A percentile compares a stretch with the other conserved stretches of the same genome.
Evolutionary conservation across 2,329 filamentous ascomycete genomes (phyloP).

Genomic region (Arthrobotrys iridis): DNA sequence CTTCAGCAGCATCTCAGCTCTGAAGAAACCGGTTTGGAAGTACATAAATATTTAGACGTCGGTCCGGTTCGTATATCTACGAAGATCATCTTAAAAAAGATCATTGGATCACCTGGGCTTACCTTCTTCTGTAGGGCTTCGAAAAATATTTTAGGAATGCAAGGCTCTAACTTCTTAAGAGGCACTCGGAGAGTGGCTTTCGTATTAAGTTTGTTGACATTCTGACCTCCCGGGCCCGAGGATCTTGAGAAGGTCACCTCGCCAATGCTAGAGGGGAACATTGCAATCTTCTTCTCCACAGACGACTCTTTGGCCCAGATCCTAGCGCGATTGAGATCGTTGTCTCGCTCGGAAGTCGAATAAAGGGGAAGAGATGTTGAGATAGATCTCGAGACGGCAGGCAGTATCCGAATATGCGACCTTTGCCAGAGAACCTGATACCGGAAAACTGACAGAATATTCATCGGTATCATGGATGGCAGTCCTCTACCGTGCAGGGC

Average conservation of each 20-base stretch:
- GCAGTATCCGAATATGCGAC: neutral
- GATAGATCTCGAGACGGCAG: neutral
- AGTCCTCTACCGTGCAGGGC: too few species aligned
- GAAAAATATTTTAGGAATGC: conserved; percentile 25
- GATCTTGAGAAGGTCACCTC: conserved; percentile 28
- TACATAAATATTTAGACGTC: too few species aligned
- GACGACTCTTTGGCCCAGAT: neutral
- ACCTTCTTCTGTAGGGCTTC: conserved; percentile 27
- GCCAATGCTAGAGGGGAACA: conserved; percentile 10
- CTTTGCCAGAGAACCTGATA: too few species aligned
- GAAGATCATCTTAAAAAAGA: too few species aligned
- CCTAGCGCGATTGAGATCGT: conserved; percentile 23
- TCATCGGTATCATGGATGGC: too few species aligned
- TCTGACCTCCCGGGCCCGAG: conserved; percentile 45
- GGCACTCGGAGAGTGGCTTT: conserved; percentile 42
- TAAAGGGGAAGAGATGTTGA: neutral
- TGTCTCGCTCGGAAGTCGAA: neutral
- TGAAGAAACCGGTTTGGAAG: too few species aligned
- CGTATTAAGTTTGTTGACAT: conserved; percentile 42
- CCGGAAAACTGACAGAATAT: too few species aligned
- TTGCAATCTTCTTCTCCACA: conserved; percentile 2
- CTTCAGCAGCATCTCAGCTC: neutral
- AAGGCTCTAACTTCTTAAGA: conserved; percentile 17
- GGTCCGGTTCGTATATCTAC: too few species aligned
- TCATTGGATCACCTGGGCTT: neutral